Base-by-base conservation (phyloP, 2,329 filamentous ascomycete species). In the Epichloe sylvatica region DNA sequence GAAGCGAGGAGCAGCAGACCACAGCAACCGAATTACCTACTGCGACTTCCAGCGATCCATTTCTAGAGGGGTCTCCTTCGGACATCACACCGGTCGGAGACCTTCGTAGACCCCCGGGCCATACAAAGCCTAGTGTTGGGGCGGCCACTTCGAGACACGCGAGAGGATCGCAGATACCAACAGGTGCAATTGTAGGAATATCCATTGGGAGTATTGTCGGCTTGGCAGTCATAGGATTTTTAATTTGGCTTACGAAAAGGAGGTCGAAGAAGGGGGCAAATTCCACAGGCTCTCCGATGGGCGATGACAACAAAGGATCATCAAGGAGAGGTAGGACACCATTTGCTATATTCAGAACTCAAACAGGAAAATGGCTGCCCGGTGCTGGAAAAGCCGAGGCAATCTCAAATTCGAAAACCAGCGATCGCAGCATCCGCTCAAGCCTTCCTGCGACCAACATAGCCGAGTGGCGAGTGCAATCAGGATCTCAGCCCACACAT, bases 181-280 rank as follows among this genome's bases (percentile, higher is more conserved):
- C 56, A 3, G 58, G 57, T 5, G 70, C 70, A 5, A 67, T 80
- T 41, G 73, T 73, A 1, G 76, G 72, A 9, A 71, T 75, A 38
- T 70, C 77, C 3, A 60, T 77, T 4, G 76, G 75, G 30, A 70
- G 70, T 4, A 58, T 76, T 2, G 68, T 71, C 0, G 62, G 54
- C 15, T 34, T 65, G 36, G 67, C 67, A 3, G 51, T 78, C 15
- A 55, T 76, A 21, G 68, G 64, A 0, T 67, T 78, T 39, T 53
- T 77, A 3, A 55, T 76, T 9, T 80, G 74, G 75, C 67, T 75
- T 53, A 70, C 69, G 67, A 72, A 53, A 67, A 67, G 41, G 53
- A 60, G 47, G 55, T 65, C 43, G 64, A 65, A 55, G 49, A 43
- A 45, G 40, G 36, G 23, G 17, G 34, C n/a, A 19, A 33, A 21